A percentile compares a stretch with the other conserved stretches of the same genome.
phyloP scores from a whole-genome alignment of 208 protist genomes.

The Acanthamoeba castellanii region DNA sequence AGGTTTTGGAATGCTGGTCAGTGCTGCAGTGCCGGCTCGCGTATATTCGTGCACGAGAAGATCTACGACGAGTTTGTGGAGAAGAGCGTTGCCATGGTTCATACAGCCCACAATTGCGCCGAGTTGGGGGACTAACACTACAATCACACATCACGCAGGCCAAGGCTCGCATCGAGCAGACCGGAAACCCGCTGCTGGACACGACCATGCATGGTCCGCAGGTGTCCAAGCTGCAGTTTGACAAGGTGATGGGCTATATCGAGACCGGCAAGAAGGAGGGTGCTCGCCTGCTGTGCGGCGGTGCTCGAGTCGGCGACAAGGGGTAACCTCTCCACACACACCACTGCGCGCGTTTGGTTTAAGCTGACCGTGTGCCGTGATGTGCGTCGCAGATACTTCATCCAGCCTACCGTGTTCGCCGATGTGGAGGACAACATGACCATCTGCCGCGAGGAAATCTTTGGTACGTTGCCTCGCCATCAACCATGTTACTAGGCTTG shows the following conservation, averaged over 20 bases:
- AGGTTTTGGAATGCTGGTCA: conserved; percentile 56
- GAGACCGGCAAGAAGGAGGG: conserved; percentile 68
- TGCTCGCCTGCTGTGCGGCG: conserved; percentile 15
- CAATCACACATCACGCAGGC: background rate
- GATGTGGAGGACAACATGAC: conserved; percentile 59
- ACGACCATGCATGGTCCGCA: conserved; percentile 12
- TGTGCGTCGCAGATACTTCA: background rate
- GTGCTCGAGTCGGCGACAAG: background rate
- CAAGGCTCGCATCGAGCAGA: conserved; percentile 45
- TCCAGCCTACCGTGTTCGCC: conserved; percentile 64
- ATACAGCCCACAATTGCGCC: background rate
- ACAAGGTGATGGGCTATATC: conserved; percentile 74
- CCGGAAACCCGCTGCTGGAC: conserved; percentile 19
- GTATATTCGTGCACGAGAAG: conserved; percentile 63
- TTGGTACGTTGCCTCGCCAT: background rate
- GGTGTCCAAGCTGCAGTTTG: conserved; percentile 76
- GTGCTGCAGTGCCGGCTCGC: conserved; percentile 59
- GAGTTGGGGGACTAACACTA: too few relatives aligned
- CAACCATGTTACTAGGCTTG: too few relatives aligned
- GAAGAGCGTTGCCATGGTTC: conserved; percentile 14
- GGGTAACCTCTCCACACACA: background rate
- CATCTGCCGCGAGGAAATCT: conserved; percentile 53
- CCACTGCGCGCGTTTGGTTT: background rate
- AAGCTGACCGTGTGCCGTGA: background rate
- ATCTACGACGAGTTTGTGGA: conserved; percentile 77